Conservation (phyloP, 164 flowering plant genomes). For the Sextonia rubra region DNA sequence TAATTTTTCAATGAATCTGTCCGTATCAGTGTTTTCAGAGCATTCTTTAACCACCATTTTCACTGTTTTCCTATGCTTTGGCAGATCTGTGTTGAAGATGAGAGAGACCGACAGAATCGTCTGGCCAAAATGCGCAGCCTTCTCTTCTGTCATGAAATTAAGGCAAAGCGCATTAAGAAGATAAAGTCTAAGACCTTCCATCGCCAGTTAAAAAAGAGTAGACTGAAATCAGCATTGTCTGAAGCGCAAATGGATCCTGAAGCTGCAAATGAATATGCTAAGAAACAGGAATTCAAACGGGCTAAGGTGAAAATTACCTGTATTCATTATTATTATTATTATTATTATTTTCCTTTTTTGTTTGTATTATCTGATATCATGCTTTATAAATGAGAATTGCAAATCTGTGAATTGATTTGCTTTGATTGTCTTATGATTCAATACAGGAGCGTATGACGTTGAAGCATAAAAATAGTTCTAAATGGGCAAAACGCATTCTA, state of each 20-base stretch:
- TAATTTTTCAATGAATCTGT: background rate
- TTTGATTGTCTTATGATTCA: background rate
- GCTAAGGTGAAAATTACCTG: slow-evolving; percentile 60
- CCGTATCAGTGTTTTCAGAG: background rate
- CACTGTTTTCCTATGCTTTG: background rate
- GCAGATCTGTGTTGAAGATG: slow-evolving; percentile 56
- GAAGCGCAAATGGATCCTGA: slow-evolving; percentile 66
- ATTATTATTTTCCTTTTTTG: background rate
- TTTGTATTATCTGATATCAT: background rate
- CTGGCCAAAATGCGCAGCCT: slow-evolving; percentile 90
- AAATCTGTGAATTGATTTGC: background rate
- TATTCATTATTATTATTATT: too few species aligned
- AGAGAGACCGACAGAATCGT: slow-evolving; percentile 52
- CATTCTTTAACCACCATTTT: background rate
- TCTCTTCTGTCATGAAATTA: slow-evolving; percentile 83
- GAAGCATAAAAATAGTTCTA: slow-evolving; percentile 69
- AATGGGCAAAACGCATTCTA: slow-evolving; percentile 77
- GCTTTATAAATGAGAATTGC: background rate
- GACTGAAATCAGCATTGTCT: slow-evolving; percentile 36
- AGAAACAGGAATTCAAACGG: slow-evolving; percentile 75
- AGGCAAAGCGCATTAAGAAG: slow-evolving; percentile 71
- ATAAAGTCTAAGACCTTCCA: slow-evolving; percentile 84
- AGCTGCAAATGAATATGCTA: slow-evolving; percentile 71
- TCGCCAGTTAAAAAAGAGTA: slow-evolving; percentile 69
- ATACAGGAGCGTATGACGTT: slow-evolving; percentile 77